phyloP scores from a whole-genome alignment of 2,329 filamentous ascomycete genomes.

The Sporothrix euskadiensis region DNA sequence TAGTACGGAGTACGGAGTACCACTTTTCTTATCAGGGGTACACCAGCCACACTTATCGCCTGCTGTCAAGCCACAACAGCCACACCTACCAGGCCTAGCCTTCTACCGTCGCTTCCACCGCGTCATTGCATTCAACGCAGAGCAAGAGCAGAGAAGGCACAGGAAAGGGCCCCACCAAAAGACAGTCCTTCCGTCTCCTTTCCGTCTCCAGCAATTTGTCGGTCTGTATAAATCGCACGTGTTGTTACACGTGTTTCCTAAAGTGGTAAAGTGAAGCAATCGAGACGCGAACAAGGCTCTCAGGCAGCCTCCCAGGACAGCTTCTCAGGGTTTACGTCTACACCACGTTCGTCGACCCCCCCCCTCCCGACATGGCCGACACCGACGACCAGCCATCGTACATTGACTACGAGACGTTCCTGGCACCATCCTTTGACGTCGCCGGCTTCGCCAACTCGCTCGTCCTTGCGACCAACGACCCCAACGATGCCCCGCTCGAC shows the following conservation, averaged over 20 bases:
- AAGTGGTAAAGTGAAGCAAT: not conserved
- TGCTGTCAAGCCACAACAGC: too few species aligned
- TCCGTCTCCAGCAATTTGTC: not conserved
- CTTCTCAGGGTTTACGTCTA: not conserved
- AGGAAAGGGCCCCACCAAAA: not conserved
- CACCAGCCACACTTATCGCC: not conserved
- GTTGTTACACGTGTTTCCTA: not conserved
- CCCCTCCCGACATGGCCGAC: conserved; percentile 37
- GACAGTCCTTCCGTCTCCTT: not conserved
- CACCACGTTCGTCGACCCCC: not conserved
- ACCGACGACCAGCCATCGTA: conserved; percentile 67
- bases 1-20: too few species aligned
- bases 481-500: conserved; percentile 84
- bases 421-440: conserved; percentile 78
- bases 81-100: conserved; percentile 6
- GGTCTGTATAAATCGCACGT: not conserved
- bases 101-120: conserved; percentile 16
- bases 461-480: conserved; percentile 87
- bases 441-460: conserved; percentile 83
- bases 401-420: conserved; percentile 92
- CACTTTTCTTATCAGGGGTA: too few species aligned
- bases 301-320: not conserved
- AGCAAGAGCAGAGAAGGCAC: not conserved
- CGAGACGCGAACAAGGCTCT: not conserved
- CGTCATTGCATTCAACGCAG: conserved; percentile 11